A percentile compares a stretch with the other conserved stretches of the same genome.
phyloP scores from a whole-genome alignment of 1,284 basidiomycete genomes.

The Irpex lacteus region DNA sequence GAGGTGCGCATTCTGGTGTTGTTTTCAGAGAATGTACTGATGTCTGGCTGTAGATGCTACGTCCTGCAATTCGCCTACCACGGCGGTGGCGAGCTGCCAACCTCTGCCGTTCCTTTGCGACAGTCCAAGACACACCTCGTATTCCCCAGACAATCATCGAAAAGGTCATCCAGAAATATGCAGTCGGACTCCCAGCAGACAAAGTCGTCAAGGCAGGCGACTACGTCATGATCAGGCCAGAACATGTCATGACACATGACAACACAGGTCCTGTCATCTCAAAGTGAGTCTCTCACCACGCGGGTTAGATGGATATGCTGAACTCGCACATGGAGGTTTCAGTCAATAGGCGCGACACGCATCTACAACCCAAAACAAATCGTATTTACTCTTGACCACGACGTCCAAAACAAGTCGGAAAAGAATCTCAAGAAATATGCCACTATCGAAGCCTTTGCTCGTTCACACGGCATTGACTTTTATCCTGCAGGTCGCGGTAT shows the following conservation, averaged over 20 bases:
- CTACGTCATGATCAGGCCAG: constrained; percentile 98
- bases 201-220: constrained; percentile 90
- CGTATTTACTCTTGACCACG: constrained; percentile 97
- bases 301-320: too few relatives aligned
- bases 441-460: constrained; percentile 89
- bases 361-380: constrained; percentile 84
- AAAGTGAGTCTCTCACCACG: constrained; percentile 56
- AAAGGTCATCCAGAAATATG: constrained; percentile 97
- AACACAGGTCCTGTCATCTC: constrained; percentile 98
- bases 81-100: constrained; percentile 5
- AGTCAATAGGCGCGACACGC: constrained; percentile 88
- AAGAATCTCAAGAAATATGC: constrained; percentile 95
- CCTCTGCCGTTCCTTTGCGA: constrained; percentile 33
- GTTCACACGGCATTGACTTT: constrained; percentile 87
- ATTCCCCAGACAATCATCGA: constrained; percentile 92
- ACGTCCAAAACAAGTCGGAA: constrained; percentile 95
- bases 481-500: constrained; percentile 99
- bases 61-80: not conserved
- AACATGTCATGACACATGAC: constrained; percentile 98
- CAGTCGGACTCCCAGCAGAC: constrained; percentile 78
- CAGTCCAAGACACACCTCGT: constrained; percentile 26
- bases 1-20: not conserved
- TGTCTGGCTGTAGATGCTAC: not conserved
- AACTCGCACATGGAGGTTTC: constrained; percentile 61
- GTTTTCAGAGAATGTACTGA: not conserved